These are phyloP conservation scores for Geotrichum candidum DNA, from an alignment of 1,139 yeast genomes.

Conservation along the genomic window DNA sequence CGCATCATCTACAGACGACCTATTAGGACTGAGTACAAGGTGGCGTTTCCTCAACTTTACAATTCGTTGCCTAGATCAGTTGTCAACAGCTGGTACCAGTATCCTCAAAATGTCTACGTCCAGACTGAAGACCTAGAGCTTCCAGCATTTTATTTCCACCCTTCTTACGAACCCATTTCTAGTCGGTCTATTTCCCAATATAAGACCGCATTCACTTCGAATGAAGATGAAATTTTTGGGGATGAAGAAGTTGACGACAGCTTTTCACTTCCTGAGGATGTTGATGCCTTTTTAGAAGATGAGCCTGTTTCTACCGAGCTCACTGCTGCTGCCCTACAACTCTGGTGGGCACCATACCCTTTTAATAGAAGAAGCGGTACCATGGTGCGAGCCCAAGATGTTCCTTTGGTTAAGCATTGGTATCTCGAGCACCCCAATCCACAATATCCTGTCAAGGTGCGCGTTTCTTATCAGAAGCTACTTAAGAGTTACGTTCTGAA, in stretches of 20 bases:
- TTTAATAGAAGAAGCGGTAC: slow-evolving; percentile 68
- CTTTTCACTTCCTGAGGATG: slow-evolving; percentile 36
- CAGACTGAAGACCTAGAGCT: slow-evolving; percentile 46
- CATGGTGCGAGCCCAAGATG: slow-evolving; percentile 83
- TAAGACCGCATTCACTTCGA: slow-evolving; percentile 24
- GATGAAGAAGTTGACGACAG: slow-evolving; percentile 34
- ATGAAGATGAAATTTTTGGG: slow-evolving; percentile 24
- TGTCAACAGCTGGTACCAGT: slow-evolving; percentile 53
- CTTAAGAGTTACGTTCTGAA: slow-evolving; percentile 69
- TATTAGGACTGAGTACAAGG: slow-evolving; percentile 72
- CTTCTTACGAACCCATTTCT: slow-evolving; percentile 52
- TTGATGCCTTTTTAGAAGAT: slow-evolving; percentile 47
- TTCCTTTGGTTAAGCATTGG: slow-evolving; percentile 78
- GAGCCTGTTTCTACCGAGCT: slow-evolving; percentile 44
- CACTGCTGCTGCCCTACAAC: slow-evolving; percentile 53
- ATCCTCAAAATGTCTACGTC: slow-evolving; percentile 49
- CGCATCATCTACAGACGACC: slow-evolving; percentile 75
- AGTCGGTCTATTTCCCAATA: slow-evolving; percentile 33
- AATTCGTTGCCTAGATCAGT: slow-evolving; percentile 73
- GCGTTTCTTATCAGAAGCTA: slow-evolving; percentile 82
- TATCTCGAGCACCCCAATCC: slow-evolving; percentile 54
- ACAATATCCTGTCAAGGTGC: slow-evolving; percentile 64
- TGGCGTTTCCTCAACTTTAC: slow-evolving; percentile 81
- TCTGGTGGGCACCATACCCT: slow-evolving; percentile 82
- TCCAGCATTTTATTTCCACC: slow-evolving; percentile 53